Evolutionary conservation across 352 stramenopile species (phyloP), one percentile per base, ranked within the genome.

Genomic region (Thalassiosira ordinaria): DNA sequence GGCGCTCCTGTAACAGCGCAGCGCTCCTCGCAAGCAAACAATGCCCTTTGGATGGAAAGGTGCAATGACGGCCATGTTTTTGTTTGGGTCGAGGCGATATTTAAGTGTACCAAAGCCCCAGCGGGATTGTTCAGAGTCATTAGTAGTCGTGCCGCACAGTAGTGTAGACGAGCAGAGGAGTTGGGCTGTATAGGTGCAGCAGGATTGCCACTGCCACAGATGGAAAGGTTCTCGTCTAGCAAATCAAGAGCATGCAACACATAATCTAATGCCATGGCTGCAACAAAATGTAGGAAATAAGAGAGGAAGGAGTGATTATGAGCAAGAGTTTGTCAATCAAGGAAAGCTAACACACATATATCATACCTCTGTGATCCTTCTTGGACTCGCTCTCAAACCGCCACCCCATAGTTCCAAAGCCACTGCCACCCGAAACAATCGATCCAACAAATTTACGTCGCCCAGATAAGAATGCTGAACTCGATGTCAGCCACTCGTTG

Each of bases 111-210:
- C 27, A 77, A 68, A 16, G 86, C 86, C 65, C 85, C 73, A 41
- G 29, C 59, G 29, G 85, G 71, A 55, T 81, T 61, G 22, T 74
- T 62, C n/a, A 84, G 44, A 11, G 64, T 81, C n/a, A 87, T 60
- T 0, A 92, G 66, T 47, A 89, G 86, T 46, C 80, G 74, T 35
- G 78, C 88, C n/a, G 86, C 84, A 29, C 91, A 66, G 63, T 92
- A 93, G 35, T 91, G 74, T 35, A 92, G 51, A 18, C 86, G 63
- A 29, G 86, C 78, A 35, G 76, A 68, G 16, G 68, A 55, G 27
- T 53, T 74, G 6, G 65, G 47, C 62, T 61, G 53, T 35, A 44
- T 64, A 31, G 24, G 60, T 39, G 13, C 24, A 11, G 14, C 49
- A 6, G 35, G 63, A 14, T 62, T 39, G 4, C 24, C 57, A 56